phyloP scores from a whole-genome alignment of 306 rosid species.

The Vachellia pachyceras region DNA sequence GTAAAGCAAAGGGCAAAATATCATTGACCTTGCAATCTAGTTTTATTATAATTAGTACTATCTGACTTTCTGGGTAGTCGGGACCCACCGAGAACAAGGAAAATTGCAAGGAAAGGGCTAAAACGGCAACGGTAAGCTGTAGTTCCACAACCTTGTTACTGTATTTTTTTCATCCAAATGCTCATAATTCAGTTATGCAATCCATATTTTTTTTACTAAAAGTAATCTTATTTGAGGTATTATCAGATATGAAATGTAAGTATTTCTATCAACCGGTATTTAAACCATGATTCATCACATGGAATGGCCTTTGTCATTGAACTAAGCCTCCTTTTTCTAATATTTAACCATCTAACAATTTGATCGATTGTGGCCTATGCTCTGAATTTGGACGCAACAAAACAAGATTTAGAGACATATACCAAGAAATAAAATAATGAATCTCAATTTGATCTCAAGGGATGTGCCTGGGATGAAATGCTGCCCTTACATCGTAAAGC shows the following conservation, averaged over 20 bases:
- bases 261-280: too few relatives aligned
- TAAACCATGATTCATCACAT: too few relatives aligned
- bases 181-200: not conserved
- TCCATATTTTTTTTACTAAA: not conserved
- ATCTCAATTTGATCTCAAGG: not conserved
- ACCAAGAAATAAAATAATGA: not conserved
- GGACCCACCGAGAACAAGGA: not conserved
- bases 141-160: not conserved
- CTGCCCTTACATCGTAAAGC: not conserved
- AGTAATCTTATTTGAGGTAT: too few relatives aligned
- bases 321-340: too few relatives aligned
- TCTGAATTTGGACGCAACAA: not conserved
- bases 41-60: constrained; percentile 13
- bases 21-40: constrained; percentile 19
- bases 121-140: not conserved
- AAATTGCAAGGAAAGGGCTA: not conserved
- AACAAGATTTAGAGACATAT: not conserved
- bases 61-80: not conserved
- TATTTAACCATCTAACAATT: too few relatives aligned
- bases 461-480: not conserved
- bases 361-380: not conserved
- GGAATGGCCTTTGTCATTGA: too few relatives aligned
- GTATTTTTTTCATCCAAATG: not conserved
- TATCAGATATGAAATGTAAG: too few relatives aligned
- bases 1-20: constrained; percentile 32